Base-by-base conservation (phyloP, 257 asterid species). In the Ilex asprella region DNA sequence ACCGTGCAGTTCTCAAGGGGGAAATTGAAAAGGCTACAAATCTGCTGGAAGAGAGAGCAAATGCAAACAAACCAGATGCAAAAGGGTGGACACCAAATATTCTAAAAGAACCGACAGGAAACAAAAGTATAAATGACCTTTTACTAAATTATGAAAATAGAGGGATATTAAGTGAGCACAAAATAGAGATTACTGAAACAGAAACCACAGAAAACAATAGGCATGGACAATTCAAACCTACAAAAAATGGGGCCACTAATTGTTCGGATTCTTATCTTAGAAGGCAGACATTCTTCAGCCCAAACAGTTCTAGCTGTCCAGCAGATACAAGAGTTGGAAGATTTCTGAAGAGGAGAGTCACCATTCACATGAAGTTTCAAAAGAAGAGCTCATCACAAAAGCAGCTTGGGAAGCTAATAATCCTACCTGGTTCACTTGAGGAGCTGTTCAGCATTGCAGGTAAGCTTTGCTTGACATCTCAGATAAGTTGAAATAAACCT, bases 261-360 rank as follows among this genome's bases (percentile, higher is more conserved):
- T 64, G 70, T 53, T 58, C 75, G 3, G 44, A 67, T 67, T 56
- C 58, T 58, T 53, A 62, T 62, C 61, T 30, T 58, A 60, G 52
- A 58, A 69, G 57, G n/a, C 65, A 55, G 55, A 39, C 60, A 14
- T 46, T 56, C 12, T 65, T 61, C 65, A 74, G 77, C 75, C 67
- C 78, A 7, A 74, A 72, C 65, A 60, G 71, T 71, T 63, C 59
- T 29, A 65, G 44, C 5, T 14, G 68, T 69, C 75, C 76, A 35
- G 59, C 51, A 31, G 56, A 73, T 7, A 54, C 46, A 61, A 79
- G 76, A 62, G 69, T 56, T 69, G 31, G 31, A 29, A 68, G 68
- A 49, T 53, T 65, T 3, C 68, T 69, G 59, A 78, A 67, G 72
- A 87, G 78, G 78, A 86, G 96, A 78, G 95, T 88, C 61, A 86